Evolutionary conservation across 2,329 filamentous ascomycete genomes (phyloP).

Genomic region (Aureobasidium sp.): DNA sequence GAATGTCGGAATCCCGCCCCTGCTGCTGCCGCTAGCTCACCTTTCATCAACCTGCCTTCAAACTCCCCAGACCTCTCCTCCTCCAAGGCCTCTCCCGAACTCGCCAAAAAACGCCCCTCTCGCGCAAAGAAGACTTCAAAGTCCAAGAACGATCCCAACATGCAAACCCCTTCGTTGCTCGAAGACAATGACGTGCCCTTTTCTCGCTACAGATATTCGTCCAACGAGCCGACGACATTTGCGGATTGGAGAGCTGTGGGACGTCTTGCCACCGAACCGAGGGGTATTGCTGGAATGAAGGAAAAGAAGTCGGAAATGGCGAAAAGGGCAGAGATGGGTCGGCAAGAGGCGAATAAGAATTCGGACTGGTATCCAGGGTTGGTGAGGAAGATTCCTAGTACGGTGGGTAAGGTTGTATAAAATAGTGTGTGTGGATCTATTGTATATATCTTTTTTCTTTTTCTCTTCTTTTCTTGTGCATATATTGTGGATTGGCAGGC

Average conservation of each 20-base stretch:
- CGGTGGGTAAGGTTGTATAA: neutral
- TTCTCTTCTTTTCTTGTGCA: neutral
- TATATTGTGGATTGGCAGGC: neutral
- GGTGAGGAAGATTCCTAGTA: constrained; percentile 6
- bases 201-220: neutral
- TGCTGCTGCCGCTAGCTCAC: neutral
- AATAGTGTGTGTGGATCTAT: neutral
- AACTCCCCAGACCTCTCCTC: neutral
- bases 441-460: neutral
- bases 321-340: neutral
- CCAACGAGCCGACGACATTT: neutral
- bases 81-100: neutral
- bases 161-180: constrained; percentile 10
- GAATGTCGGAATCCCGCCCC: constrained; percentile 31
- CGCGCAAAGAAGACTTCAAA: neutral
- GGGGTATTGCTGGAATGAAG: too few species aligned
- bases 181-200: constrained; percentile 8
- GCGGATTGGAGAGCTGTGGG: neutral
- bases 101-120: neutral
- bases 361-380: neutral
- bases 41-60: neutral
- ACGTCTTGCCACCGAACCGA: too few species aligned
- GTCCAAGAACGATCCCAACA: neutral
- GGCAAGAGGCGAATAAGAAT: neutral
- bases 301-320: neutral